phyloP scores from a whole-genome alignment of 805 yeast genomes.

The Wilhelminamyces savonicus region DNA sequence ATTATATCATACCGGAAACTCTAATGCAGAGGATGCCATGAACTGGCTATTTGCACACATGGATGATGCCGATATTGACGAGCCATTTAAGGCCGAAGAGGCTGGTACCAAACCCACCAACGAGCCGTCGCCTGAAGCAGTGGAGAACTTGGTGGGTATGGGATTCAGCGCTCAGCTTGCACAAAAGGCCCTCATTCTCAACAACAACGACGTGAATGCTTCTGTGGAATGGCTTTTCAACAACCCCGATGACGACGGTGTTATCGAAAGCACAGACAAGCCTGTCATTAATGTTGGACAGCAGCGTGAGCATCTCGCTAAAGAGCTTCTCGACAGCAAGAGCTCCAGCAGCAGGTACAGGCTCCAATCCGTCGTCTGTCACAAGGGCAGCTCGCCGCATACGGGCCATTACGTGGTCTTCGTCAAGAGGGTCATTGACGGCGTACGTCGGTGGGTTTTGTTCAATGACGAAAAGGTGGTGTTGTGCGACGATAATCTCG shows the following conservation, averaged over 20 bases:
- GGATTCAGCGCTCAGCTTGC: constrained; percentile 68
- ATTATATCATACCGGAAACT: constrained; percentile 65
- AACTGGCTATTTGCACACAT: constrained; percentile 86
- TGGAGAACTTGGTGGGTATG: constrained; percentile 57
- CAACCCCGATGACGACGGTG: constrained; percentile 75
- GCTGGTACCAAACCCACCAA: constrained; percentile 7
- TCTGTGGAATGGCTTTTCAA: constrained; percentile 90
- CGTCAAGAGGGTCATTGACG: constrained; percentile 38
- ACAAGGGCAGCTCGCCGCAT: constrained; percentile 83
- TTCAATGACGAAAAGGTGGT: constrained; percentile 91
- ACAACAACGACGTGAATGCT: constrained; percentile 55
- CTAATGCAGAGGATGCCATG: constrained; percentile 65
- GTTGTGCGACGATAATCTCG: constrained; percentile 36
- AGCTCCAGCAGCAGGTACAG: constrained; percentile 27
- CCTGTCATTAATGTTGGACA: constrained; percentile 22
- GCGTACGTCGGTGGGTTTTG: constrained; percentile 56
- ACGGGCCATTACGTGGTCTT: constrained; percentile 91
- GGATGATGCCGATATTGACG: constrained; percentile 79
- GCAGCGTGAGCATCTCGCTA: constrained; percentile 10
- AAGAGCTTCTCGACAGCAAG: constrained; percentile 6
- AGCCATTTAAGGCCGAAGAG: constrained; percentile 22
- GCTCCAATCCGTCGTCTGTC: constrained; percentile 69
- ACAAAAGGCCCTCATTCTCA: constrained; percentile 62
- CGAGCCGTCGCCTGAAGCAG: constrained; percentile 27
- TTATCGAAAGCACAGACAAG: constrained; percentile 19